Percentiles rank a stretch among this genome's conserved stretches.
Evolutionary conservation across 495 filamentous ascomycete species (phyloP).

Genomic region (Aspergillus hancockii): DNA sequence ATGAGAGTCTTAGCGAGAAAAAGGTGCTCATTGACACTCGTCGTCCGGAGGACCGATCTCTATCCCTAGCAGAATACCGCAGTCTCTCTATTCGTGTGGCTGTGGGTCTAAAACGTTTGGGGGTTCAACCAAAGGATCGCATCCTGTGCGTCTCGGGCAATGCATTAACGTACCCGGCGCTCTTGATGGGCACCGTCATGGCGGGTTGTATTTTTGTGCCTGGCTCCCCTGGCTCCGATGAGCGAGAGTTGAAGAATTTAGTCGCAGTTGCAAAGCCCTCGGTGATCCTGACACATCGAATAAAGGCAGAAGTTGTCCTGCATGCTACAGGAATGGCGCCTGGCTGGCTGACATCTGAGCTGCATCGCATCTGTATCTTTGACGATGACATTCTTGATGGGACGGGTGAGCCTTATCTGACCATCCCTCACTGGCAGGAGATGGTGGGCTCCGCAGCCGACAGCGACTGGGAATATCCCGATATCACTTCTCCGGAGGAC

Average conservation of each 20-base stretch:
- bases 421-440: not conserved
- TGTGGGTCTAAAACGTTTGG: not conserved
- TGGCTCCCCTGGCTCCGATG: not conserved
- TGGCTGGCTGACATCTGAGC: not conserved
- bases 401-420: not conserved
- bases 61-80: no score
- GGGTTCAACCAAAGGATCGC: not conserved
- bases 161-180: not conserved
- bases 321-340: not conserved
- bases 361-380: no score
- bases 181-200: slow-evolving; percentile 3
- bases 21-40: no score
- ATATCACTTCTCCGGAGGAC: not conserved
- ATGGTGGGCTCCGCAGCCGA: not conserved
- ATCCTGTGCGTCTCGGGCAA: not conserved
- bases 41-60: no score
- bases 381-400: no score
- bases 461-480: not conserved
- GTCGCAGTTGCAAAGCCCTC: no score
- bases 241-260: not conserved
- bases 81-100: no score
- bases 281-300: not conserved
- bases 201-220: not conserved
- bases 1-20: no score
- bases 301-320: not conserved